Percentiles rank a stretch among this genome's conserved stretches.
Conservation (phyloP, 495 filamentous ascomycete species). For the Trichoderma orchidacearum region DNA sequence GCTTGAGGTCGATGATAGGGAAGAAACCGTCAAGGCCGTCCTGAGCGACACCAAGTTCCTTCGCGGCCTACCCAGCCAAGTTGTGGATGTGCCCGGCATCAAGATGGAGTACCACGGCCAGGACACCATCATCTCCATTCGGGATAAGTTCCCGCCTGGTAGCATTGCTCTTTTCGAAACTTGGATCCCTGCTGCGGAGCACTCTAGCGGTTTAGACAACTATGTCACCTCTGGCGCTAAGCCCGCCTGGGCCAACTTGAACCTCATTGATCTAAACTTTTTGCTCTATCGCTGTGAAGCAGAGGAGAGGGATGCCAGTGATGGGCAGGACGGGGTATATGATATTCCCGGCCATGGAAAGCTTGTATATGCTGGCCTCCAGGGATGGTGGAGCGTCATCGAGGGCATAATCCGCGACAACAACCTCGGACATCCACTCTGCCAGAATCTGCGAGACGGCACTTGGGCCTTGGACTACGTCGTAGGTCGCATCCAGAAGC, state of each 20-base stretch:
- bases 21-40: slow-evolving; percentile 48
- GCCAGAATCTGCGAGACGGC: slow-evolving; percentile 80
- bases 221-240: slow-evolving; percentile 73
- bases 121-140: slow-evolving; percentile 69
- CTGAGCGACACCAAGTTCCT: slow-evolving; percentile 56
- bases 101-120: slow-evolving; percentile 50
- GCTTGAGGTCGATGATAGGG: slow-evolving; percentile 63
- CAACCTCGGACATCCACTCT: slow-evolving; percentile 83
- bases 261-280: slow-evolving; percentile 78
- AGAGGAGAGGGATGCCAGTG: slow-evolving; percentile 74
- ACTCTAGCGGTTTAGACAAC: slow-evolving; percentile 63
- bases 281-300: slow-evolving; percentile 83
- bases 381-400: slow-evolving; percentile 96
- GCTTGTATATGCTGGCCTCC: slow-evolving; percentile 88
- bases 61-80: slow-evolving; percentile 67
- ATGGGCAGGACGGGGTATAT: slow-evolving; percentile 74
- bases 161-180: slow-evolving; percentile 94
- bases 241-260: slow-evolving; percentile 59
- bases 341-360: slow-evolving; percentile 69
- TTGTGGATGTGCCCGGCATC: slow-evolving; percentile 58
- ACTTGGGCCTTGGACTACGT: slow-evolving; percentile 94
- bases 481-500: slow-evolving; percentile 59
- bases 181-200: slow-evolving; percentile 75
- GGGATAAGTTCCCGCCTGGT: slow-evolving; percentile 73
- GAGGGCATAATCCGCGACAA: slow-evolving; percentile 78